Evolutionary conservation across 352 stramenopile genomes (phyloP).

Genomic region (Phytopythium chamaehyphon): DNA sequence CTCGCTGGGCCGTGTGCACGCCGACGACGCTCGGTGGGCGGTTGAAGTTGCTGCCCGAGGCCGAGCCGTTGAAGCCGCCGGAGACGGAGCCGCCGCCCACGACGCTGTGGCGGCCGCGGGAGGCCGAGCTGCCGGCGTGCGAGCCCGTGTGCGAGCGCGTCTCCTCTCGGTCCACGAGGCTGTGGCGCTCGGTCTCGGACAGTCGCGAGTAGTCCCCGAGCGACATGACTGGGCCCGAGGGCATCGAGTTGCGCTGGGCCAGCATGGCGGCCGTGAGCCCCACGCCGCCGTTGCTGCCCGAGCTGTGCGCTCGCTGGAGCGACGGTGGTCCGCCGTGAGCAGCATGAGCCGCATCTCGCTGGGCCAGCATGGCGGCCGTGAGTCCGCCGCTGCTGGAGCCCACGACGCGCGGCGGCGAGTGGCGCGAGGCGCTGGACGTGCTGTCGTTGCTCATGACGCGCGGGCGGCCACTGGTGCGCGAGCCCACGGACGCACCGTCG

Average conservation of each 20-base stretch:
- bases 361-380: slow-evolving; percentile 34
- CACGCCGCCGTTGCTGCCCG: slow-evolving; percentile 4
- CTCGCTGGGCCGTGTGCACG: slow-evolving; percentile 8
- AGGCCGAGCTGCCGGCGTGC: slow-evolving; percentile 15
- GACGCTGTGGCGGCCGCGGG: slow-evolving; percentile 10
- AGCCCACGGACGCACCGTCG: slow-evolving; percentile 19
- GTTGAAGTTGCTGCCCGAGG: slow-evolving; percentile 2
- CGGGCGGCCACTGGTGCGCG: slow-evolving; percentile 15
- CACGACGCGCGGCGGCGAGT: slow-evolving; percentile 25
- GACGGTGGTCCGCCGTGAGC: not conserved
- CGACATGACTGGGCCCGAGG: slow-evolving; percentile 6
- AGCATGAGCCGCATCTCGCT: slow-evolving; percentile 15
- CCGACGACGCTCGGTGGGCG: slow-evolving; percentile 8
- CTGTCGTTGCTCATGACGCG: slow-evolving; percentile 16
- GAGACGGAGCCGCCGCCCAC: slow-evolving; percentile 1
- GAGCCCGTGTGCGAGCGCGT: slow-evolving; percentile 12
- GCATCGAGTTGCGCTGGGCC: slow-evolving; percentile 23
- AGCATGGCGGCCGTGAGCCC: slow-evolving; percentile 35
- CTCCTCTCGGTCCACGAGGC: slow-evolving; percentile 4
- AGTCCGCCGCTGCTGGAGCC: slow-evolving; percentile 15
- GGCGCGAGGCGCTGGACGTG: slow-evolving; percentile 15
- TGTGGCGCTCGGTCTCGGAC: slow-evolving; percentile 4
- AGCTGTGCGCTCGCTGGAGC: slow-evolving; percentile 5
- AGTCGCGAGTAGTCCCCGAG: slow-evolving; percentile 8
- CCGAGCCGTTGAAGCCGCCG: slow-evolving; percentile 5